Base-by-base conservation (phyloP, 257 asterid species). In the Solanum pinnatisectum region DNA sequence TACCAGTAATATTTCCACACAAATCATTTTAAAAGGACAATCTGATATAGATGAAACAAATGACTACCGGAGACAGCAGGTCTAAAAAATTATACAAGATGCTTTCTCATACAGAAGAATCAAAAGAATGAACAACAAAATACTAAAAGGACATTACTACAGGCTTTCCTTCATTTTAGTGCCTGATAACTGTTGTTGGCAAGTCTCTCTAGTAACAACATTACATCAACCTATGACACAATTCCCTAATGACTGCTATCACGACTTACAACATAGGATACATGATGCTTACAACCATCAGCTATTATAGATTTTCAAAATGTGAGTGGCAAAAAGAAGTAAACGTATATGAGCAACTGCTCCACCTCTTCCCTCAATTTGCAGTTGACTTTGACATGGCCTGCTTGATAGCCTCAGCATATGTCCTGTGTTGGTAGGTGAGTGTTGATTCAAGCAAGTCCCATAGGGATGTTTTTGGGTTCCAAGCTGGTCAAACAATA, bases 361-460 rank as follows among this genome's bases (percentile, higher is more conserved):
- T 70, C 85, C 33, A 35, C 84, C 32, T 33, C 52, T 84, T 70
- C 36, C 32, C 87, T 92, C 89, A 94, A 84, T 91, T 92, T 83
- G 97, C 94, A 78, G 88, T 89, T 32, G 96, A 88, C 79, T 90
- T 90, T 85, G 98, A 94, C 70, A 93, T 93, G 86, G 95, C 93
- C 91, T 93, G 91, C 92, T 91, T 95, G 83, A 95, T 84, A 74
- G 97, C 98, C 89, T 94, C 96, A 12, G 98, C 94, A 60, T 94
- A 94, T 30, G 96, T 94, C 91, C 92, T 91, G 92, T 94, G 96
- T 85, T 94, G 97, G 91, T 94, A 94, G 32, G 96, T 94, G 87
- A 94, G 97, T 87, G 97, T 94, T 72, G 96, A 94, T 76, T 94
- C 97, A 15, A 94, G 96, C 91, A 94, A 90, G 84, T 94, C 96